Percentiles rank a stretch among this genome's conserved stretches.
phyloP scores from a whole-genome alignment of 2,329 filamentous ascomycete genomes.

The Ceratocystis papillata region DNA sequence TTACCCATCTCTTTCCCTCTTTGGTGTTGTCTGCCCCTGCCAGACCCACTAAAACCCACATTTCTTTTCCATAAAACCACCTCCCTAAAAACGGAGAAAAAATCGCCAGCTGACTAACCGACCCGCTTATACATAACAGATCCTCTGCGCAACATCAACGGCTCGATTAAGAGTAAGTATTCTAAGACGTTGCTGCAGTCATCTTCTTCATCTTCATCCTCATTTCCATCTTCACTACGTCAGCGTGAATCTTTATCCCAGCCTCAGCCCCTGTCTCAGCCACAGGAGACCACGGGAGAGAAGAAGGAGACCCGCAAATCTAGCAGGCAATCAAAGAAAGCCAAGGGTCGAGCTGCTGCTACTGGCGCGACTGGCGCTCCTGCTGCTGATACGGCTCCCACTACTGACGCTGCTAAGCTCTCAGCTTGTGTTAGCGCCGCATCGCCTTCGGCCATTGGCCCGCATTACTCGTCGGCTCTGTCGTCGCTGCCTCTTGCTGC shows the following conservation, averaged over 20 bases:
- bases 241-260: slow-evolving; percentile 5
- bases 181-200: slow-evolving; percentile 14
- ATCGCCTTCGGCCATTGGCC: neutral
- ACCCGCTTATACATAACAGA: slow-evolving; percentile 21
- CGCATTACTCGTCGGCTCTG: neutral
- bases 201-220: too few species aligned
- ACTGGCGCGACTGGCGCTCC: neutral
- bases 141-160: slow-evolving; percentile 22
- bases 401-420: neutral
- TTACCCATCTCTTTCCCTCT: neutral
- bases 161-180: slow-evolving; percentile 22
- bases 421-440: neutral
- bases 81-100: slow-evolving; percentile 14
- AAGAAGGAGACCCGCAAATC: slow-evolving; percentile 8
- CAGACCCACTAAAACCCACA: slow-evolving; percentile 4
- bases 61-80: slow-evolving; percentile 15
- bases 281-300: neutral
- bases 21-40: slow-evolving; percentile 4
- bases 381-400: neutral
- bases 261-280: neutral
- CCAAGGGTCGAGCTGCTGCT: neutral
- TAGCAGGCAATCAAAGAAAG: neutral
- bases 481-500: neutral
- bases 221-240: neutral
- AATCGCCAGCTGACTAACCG: slow-evolving; percentile 22